Percentiles rank a stretch among this genome's conserved stretches.
Conservation (phyloP, 2,329 filamentous ascomycete species). For the Beauveria bassiana region DNA sequence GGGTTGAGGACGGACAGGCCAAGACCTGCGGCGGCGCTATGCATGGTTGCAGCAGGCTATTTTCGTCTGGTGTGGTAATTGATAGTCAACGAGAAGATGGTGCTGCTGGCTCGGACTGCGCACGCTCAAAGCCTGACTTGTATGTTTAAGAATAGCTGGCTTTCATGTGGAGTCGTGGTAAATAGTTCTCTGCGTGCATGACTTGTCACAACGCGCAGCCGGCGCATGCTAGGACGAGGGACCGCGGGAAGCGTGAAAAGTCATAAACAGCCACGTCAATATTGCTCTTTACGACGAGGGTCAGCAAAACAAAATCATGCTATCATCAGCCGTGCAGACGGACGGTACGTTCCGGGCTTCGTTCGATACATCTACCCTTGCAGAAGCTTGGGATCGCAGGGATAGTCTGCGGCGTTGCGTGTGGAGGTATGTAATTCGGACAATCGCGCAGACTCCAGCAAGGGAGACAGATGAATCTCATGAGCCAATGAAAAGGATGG, state of each 20-base stretch:
- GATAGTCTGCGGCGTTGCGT: not conserved
- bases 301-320: not conserved
- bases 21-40: constrained; percentile 7
- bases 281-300: not conserved
- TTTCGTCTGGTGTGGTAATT: not conserved
- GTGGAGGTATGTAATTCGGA: not conserved
- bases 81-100: not conserved
- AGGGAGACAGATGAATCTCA: not conserved
- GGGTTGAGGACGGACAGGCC: constrained; percentile 40
- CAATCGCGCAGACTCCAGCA: not conserved
- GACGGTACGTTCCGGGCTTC: not conserved
- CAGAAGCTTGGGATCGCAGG: not conserved
- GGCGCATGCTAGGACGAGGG: not conserved
- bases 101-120: not conserved
- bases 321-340: not conserved
- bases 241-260: not conserved
- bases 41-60: constrained; percentile 18
- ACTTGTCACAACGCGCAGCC: not conserved
- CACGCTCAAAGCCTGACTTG: not conserved
- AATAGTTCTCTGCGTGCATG: not conserved
- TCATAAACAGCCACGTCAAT: not conserved
- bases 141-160: constrained; percentile 1
- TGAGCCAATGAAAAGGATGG: not conserved
- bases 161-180: not conserved
- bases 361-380: not conserved